These are phyloP conservation scores for Vitis hybrid DNA, from an alignment of 177 flowering plant species.

Conservation along the genomic window DNA sequence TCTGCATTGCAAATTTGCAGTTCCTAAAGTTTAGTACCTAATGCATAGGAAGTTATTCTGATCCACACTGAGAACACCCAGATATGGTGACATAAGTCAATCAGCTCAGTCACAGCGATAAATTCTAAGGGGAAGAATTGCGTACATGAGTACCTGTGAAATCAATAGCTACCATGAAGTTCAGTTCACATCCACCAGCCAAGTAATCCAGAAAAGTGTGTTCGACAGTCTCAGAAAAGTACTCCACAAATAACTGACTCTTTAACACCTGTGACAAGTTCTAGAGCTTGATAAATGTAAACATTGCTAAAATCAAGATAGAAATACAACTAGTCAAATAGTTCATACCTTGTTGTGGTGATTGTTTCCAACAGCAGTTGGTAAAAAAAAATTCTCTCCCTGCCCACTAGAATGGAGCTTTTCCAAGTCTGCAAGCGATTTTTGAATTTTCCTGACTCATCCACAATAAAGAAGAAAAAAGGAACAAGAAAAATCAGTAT, in stretches of 20 bases:
- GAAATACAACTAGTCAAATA: slow-evolving; percentile 4
- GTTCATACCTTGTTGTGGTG: slow-evolving; percentile 57
- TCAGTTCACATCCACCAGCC: slow-evolving; percentile 76
- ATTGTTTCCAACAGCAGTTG: slow-evolving; percentile 46
- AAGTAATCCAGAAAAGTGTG: slow-evolving; percentile 89
- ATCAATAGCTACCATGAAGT: slow-evolving; percentile 96
- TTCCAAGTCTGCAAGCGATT: slow-evolving; percentile 73
- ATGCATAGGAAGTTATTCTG: neutral
- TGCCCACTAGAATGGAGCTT: slow-evolving; percentile 49
- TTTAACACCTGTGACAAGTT: slow-evolving; percentile 36
- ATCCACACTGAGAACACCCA: neutral
- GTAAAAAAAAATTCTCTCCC: slow-evolving; percentile 59
- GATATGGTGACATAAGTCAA: neutral
- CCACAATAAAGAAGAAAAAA: neutral
- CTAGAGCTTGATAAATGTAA: neutral
- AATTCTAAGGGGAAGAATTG: neutral
- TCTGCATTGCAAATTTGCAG: neutral
- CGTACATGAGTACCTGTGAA: slow-evolving; percentile 65
- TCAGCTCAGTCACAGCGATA: neutral
- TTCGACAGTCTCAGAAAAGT: slow-evolving; percentile 55
- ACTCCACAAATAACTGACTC: slow-evolving; percentile 80
- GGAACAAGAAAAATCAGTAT: neutral
- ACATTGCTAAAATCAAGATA: neutral
- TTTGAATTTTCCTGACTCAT: slow-evolving; percentile 66
- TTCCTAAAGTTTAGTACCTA: neutral